phyloP scores from a whole-genome alignment of 2,329 filamentous ascomycete species.

The Cercospora citrullina region DNA sequence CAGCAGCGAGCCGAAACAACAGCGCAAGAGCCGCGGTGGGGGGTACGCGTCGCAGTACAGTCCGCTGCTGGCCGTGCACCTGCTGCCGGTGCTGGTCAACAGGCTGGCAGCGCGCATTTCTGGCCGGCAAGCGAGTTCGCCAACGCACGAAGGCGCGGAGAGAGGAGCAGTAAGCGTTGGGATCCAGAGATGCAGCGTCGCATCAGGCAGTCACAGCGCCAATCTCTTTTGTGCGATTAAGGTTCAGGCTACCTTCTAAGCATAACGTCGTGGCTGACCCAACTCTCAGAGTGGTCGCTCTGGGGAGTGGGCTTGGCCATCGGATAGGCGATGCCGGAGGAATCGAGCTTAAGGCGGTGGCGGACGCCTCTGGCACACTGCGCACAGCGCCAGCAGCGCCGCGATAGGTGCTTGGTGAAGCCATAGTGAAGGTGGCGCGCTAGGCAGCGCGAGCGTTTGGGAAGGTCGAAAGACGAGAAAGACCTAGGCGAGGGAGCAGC shows the following conservation, averaged over 20 bases:
- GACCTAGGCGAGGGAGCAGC: neutral
- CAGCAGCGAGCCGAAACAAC: neutral
- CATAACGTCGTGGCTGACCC: conserved; percentile 26
- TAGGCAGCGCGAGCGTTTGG: conserved; percentile 6
- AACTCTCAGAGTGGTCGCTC: neutral
- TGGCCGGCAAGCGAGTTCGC: conserved; percentile 7
- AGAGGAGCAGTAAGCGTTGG: conserved; percentile 18
- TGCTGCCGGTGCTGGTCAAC: neutral
- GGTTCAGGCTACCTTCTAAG: conserved; percentile 29
- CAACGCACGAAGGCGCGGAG: neutral
- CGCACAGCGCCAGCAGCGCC: neutral
- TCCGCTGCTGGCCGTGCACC: neutral
- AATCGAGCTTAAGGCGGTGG: conserved; percentile 25
- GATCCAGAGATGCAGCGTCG: conserved; percentile 20
- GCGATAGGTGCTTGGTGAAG: conserved; percentile 6
- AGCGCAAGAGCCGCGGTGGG: conserved; percentile 6
- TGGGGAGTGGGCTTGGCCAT: conserved; percentile 14
- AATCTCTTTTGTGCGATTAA: conserved; percentile 23
- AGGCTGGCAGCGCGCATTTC: neutral
- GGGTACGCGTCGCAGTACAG: neutral
- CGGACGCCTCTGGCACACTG: conserved; percentile 20
- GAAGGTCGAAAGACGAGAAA: conserved; percentile 6
- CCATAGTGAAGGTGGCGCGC: conserved; percentile 21
- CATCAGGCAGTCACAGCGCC: conserved; percentile 28
- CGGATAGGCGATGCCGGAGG: conserved; percentile 26